Conservation (phyloP, 2,329 filamentous ascomycete species). For the Ophiosphaerella korrae region DNA sequence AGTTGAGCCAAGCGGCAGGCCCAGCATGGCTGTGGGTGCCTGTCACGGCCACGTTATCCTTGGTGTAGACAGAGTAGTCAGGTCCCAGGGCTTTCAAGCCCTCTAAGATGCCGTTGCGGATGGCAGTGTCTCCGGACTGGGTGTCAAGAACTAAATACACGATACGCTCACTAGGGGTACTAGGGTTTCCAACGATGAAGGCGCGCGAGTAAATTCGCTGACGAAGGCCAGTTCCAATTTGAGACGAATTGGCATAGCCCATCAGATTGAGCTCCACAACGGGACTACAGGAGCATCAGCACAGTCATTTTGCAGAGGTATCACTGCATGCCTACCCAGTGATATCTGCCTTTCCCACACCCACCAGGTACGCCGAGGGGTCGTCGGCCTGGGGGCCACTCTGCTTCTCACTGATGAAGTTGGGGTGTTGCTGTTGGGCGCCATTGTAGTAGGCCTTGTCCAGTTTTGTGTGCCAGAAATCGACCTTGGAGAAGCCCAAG, state of each 20-base stretch:
- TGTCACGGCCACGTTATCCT: constrained; percentile 84
- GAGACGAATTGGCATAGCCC: constrained; percentile 86
- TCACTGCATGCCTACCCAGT: constrained; percentile 59
- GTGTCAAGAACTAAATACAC: constrained; percentile 88
- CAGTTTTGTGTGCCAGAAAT: constrained; percentile 43
- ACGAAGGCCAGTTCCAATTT: constrained; percentile 81
- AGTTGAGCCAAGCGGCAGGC: constrained; percentile 92
- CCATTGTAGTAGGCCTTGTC: constrained; percentile 28
- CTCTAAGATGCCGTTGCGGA: constrained; percentile 84
- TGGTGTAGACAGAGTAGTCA: constrained; percentile 75
- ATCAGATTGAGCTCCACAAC: constrained; percentile 91
- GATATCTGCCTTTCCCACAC: constrained; percentile 74
- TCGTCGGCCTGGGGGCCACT: constrained; percentile 35
- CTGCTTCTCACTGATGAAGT: constrained; percentile 36
- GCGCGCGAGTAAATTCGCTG: constrained; percentile 88
- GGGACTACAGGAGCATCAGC: constrained; percentile 57
- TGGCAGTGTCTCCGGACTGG: constrained; percentile 84
- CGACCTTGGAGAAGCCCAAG: constrained; percentile 42
- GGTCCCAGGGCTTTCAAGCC: constrained; percentile 70
- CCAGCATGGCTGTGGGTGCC: constrained; percentile 94
- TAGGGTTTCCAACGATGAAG: constrained; percentile 79
- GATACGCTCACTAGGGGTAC: constrained; percentile 72
- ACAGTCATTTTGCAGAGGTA: neutral
- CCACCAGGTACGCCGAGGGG: constrained; percentile 63
- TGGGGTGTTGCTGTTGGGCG: constrained; percentile 23